A percentile compares a stretch with the other conserved stretches of the same genome.
Evolutionary conservation across 352 stramenopile genomes (phyloP).

Genomic region (Peronospora tabacina): DNA sequence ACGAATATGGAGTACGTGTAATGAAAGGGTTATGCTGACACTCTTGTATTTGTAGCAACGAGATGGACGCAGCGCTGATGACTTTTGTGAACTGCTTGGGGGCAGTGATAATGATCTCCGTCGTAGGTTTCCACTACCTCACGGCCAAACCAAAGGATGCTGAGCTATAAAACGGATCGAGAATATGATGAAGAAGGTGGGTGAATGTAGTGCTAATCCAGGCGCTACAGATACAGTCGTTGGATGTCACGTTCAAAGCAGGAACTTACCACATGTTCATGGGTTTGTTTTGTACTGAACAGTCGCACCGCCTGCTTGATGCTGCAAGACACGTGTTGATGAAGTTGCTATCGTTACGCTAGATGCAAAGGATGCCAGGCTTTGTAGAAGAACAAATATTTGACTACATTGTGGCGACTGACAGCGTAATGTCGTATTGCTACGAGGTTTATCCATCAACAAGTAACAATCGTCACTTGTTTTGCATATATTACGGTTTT

Average conservation of each 20-base stretch:
- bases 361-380: no score
- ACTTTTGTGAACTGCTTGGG: slow-evolving; percentile 85
- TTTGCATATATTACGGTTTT: no score
- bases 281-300: no score
- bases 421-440: no score
- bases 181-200: neutral
- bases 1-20: neutral
- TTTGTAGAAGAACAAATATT: no score
- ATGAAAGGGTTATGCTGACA: slow-evolving; percentile 3
- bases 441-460: no score
- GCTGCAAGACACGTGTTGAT: no score
- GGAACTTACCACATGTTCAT: neutral
- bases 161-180: slow-evolving; percentile 42
- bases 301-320: no score
- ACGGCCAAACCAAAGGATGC: slow-evolving; percentile 74
- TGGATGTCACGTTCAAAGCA: neutral
- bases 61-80: slow-evolving; percentile 85
- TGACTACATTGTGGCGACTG: no score
- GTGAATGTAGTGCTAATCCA: neutral
- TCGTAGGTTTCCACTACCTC: slow-evolving; percentile 86
- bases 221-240: neutral
- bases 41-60: slow-evolving; percentile 40
- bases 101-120: slow-evolving; percentile 81
- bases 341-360: no score
- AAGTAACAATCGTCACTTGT: no score